Conservation (phyloP, 2,329 filamentous ascomycete genomes). For the Cytospora piceae region DNA sequence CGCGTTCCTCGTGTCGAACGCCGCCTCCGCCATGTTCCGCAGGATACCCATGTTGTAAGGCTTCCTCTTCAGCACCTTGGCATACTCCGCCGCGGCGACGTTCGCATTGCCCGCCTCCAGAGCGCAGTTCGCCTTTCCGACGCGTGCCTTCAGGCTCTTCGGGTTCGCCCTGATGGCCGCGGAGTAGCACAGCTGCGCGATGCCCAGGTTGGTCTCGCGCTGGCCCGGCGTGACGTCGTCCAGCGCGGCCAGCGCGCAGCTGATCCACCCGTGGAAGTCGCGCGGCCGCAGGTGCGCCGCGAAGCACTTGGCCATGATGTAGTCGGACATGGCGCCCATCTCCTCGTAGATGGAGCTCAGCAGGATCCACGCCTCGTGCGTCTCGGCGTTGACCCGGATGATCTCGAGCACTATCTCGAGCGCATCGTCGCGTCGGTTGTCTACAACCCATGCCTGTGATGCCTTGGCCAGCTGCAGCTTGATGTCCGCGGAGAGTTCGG, state of each 20-base stretch:
- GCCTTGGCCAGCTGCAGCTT: slow-evolving; percentile 69
- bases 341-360: slow-evolving; percentile 65
- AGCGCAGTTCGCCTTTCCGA: slow-evolving; percentile 62
- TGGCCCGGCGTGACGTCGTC: slow-evolving; percentile 49
- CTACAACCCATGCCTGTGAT: slow-evolving; percentile 65
- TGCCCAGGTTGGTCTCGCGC: slow-evolving; percentile 55
- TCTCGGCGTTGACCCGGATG: slow-evolving; percentile 70
- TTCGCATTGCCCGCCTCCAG: slow-evolving; percentile 58
- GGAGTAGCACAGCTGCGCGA: slow-evolving; percentile 62
- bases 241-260: slow-evolving; percentile 60
- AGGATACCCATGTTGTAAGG: slow-evolving; percentile 59
- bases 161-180: slow-evolving; percentile 62
- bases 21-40: slow-evolving; percentile 60
- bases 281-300: slow-evolving; percentile 67
- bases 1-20: slow-evolving; percentile 53
- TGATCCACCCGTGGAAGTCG: slow-evolving; percentile 62
- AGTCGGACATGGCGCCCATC: slow-evolving; percentile 59
- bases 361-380: slow-evolving; percentile 66
- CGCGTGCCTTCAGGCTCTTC: slow-evolving; percentile 59
- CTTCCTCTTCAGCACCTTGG: slow-evolving; percentile 54
- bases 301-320: slow-evolving; percentile 62
- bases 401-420: slow-evolving; percentile 63
- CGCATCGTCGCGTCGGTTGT: slow-evolving; percentile 56
- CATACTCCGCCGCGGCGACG: slow-evolving; percentile 61
- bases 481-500: slow-evolving; percentile 72